Percentiles rank a stretch among this genome's conserved stretches.
phyloP scores from a whole-genome alignment of 352 stramenopile genomes.

The Phytopythium chamaehyphon region DNA sequence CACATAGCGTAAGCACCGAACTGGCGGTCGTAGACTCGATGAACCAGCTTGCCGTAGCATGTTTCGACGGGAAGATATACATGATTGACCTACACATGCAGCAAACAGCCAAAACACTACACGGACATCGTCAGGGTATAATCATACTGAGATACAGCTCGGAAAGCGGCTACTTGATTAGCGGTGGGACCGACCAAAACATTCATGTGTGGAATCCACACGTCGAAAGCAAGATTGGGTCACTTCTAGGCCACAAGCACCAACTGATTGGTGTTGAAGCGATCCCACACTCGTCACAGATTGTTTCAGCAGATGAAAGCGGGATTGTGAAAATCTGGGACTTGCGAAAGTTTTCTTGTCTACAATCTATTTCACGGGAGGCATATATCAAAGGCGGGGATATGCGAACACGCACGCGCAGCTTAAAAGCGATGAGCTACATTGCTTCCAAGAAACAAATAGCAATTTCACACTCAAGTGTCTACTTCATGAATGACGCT shows the following conservation, averaged over 20 bases:
- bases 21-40: constrained; percentile 33
- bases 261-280: constrained; percentile 55
- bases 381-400: constrained; percentile 23
- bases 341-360: constrained; percentile 36
- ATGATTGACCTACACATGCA: constrained; percentile 38
- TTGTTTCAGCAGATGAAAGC: constrained; percentile 50
- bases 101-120: constrained; percentile 24
- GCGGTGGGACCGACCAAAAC: constrained; percentile 44
- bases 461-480: constrained; percentile 41
- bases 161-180: constrained; percentile 52
- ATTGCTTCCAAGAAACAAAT: constrained; percentile 29
- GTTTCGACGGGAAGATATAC: constrained; percentile 54
- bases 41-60: constrained; percentile 27
- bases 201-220: constrained; percentile 64
- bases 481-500: constrained; percentile 52
- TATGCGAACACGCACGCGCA: constrained; percentile 13
- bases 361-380: constrained; percentile 34
- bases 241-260: constrained; percentile 31
- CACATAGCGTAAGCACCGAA: constrained; percentile 31
- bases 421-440: constrained; percentile 43
- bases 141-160: constrained; percentile 39
- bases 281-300: constrained; percentile 31
- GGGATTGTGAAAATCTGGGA: constrained; percentile 57
- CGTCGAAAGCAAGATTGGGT: constrained; percentile 49
- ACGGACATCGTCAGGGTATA: constrained; percentile 37